These are phyloP conservation scores for Zymoseptoria passerinii DNA, from an alignment of 2,329 filamentous ascomycete genomes.

Conservation along the genomic window DNA sequence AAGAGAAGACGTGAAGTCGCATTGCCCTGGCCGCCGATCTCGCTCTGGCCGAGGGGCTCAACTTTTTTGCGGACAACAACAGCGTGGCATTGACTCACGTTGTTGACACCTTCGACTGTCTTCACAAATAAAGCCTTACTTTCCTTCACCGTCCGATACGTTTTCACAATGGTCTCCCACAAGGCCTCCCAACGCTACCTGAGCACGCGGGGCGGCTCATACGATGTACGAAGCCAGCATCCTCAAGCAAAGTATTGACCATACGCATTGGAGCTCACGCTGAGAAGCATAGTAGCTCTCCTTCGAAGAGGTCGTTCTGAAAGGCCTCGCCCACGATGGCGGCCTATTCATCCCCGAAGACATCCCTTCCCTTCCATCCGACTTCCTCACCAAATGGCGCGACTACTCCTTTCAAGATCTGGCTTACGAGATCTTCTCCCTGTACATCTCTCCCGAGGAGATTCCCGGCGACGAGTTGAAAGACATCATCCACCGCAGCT, in stretches of 20 bases:
- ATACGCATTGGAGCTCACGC: constrained; percentile 22
- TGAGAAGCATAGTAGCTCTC: constrained; percentile 53
- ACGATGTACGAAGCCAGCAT: constrained; percentile 43
- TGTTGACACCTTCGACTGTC: background rate
- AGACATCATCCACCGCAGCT: constrained; percentile 73
- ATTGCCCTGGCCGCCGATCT: background rate
- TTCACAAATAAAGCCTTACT: too few relatives aligned
- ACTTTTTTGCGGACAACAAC: background rate
- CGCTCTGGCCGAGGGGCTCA: background rate
- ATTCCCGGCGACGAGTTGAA: constrained; percentile 74
- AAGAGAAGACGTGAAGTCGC: background rate
- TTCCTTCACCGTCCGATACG: background rate
- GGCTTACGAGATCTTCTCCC: constrained; percentile 73
- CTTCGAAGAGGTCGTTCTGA: constrained; percentile 85
- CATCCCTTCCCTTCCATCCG: constrained; percentile 56
- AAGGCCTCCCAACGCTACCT: constrained; percentile 53
- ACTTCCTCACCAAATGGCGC: constrained; percentile 65
- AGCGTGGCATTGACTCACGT: background rate
- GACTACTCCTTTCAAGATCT: constrained; percentile 72
- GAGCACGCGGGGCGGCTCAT: constrained; percentile 55
- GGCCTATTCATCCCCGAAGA: constrained; percentile 84
- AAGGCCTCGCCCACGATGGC: constrained; percentile 77
- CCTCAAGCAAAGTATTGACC: constrained; percentile 1
- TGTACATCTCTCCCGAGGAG: constrained; percentile 78
- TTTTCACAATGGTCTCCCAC: constrained; percentile 26